Conservation (phyloP, 768 basidiomycete genomes). For the Lactarius evosmus region DNA sequence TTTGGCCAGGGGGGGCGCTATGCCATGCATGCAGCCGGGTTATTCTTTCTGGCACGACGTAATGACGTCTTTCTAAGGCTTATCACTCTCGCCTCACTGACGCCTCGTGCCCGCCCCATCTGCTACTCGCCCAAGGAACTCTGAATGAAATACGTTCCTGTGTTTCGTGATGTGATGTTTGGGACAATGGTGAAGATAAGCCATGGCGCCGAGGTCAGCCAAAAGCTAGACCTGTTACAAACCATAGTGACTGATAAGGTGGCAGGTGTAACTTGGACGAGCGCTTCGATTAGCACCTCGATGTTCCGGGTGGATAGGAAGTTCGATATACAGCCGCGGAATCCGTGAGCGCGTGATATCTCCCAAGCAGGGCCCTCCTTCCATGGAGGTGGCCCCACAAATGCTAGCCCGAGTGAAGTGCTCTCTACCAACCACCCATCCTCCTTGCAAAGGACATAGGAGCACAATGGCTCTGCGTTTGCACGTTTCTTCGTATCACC, state of each 20-base stretch:
- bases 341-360: neutral
- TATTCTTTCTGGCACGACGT: constrained; percentile 1
- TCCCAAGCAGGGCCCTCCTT: neutral
- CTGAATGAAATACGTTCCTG: neutral
- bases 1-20: neutral
- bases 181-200: constrained; percentile 6
- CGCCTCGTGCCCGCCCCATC: constrained; percentile 15
- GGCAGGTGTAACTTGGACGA: neutral
- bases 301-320: neutral
- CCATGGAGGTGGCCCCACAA: neutral
- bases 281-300: neutral
- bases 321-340: neutral
- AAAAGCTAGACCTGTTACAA: constrained; percentile 1
- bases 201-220: neutral
- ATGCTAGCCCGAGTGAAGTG: neutral
- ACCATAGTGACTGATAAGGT: constrained; percentile 6
- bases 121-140: neutral
- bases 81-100: neutral
- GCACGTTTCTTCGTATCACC: neutral
- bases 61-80: constrained; percentile 1
- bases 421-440: neutral
- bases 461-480: neutral
- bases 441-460: neutral
- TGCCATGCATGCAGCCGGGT: neutral
- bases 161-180: constrained; percentile 11